Conservation (phyloP, 768 basidiomycete species). For the button mushroom (Agaricus bisporus) region DNA sequence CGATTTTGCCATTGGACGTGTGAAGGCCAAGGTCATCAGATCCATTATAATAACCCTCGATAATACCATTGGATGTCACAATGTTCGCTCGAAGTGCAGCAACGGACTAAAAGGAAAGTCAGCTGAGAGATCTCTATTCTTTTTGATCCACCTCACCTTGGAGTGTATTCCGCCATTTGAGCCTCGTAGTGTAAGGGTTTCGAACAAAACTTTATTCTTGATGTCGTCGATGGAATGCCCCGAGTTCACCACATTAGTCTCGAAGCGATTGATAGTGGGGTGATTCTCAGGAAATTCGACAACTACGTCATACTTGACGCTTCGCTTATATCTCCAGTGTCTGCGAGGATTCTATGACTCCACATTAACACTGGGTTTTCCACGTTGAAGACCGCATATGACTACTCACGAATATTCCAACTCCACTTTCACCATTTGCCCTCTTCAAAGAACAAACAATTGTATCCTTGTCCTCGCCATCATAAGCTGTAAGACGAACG, state of each 20-base stretch:
- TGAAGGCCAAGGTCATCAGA: conserved; percentile 1
- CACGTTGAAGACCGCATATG: no score
- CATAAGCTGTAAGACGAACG: neutral
- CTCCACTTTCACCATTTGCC: conserved; percentile 3
- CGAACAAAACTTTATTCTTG: neutral
- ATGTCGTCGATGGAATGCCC: conserved; percentile 1
- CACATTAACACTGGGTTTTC: neutral
- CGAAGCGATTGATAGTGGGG: conserved; percentile 5
- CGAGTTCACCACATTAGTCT: neutral
- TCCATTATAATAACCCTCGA: conserved; percentile 1
- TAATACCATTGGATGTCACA: neutral
- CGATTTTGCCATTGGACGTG: conserved; percentile 1
- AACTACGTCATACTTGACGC: conserved; percentile 1
- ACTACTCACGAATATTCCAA: conserved; percentile 7
- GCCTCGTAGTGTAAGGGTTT: neutral
- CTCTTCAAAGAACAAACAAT: conserved; percentile 4
- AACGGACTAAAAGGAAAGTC: neutral
- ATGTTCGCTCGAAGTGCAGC: conserved; percentile 4
- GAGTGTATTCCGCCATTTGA: conserved; percentile 2
- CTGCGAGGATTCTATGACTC: neutral
- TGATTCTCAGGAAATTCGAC: conserved; percentile 3
- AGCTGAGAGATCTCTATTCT: neutral
- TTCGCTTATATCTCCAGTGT: neutral
- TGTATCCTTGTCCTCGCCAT: neutral
- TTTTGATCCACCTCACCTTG: neutral